phyloP scores from a whole-genome alignment of 2,329 filamentous ascomycete species.

The Penicillium sp. region DNA sequence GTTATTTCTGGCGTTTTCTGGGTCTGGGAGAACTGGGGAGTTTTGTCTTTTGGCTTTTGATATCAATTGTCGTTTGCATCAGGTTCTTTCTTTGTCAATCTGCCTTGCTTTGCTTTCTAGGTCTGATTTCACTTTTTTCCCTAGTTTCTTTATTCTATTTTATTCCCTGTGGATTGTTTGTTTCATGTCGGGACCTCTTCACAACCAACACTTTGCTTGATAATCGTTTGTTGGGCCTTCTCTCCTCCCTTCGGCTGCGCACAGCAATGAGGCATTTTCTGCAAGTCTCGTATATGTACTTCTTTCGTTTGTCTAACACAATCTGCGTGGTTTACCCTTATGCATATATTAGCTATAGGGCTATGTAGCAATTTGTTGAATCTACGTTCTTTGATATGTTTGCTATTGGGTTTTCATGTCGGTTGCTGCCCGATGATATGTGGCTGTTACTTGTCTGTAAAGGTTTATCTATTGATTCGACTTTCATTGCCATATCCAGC shows the following conservation, averaged over 20 bases:
- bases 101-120: background rate
- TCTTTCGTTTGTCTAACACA: conserved; percentile 1
- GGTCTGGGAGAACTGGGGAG: conserved; percentile 9
- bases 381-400: background rate
- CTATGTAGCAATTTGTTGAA: conserved; percentile 1
- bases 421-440: background rate
- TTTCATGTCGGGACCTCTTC: background rate
- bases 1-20: conserved; percentile 15
- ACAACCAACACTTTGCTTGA: conserved; percentile 10
- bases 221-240: conserved; percentile 11
- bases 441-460: background rate
- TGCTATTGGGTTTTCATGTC: background rate
- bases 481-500: background rate
- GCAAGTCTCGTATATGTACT: conserved; percentile 1
- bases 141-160: conserved; percentile 6
- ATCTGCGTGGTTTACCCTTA: background rate
- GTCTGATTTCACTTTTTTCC: background rate
- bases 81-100: conserved; percentile 1
- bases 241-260: background rate
- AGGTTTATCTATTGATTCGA: background rate
- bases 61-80: conserved; percentile 10
- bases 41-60: conserved; percentile 6
- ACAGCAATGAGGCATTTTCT: background rate
- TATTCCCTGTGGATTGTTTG: background rate
- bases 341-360: background rate